Evolutionary conservation across 1,139 yeast genomes (phyloP), one percentile per base, ranked within the genome.

Genomic region (Scheffersomyces titani): DNA sequence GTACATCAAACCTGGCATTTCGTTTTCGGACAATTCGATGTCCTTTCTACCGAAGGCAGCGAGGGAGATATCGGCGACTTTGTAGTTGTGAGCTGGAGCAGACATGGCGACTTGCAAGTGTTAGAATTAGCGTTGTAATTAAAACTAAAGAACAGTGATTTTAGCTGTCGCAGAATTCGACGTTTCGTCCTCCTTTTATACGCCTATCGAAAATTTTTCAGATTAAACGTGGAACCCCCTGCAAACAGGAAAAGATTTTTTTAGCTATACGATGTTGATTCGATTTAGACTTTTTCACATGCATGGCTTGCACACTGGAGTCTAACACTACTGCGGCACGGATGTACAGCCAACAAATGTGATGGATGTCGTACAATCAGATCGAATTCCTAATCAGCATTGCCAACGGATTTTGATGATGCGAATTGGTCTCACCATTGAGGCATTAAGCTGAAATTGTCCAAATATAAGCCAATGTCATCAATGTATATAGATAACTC

Each of bases 11-110:
- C 99, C 99, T 70, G 99, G 99, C 99, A 96, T 96, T 83, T 94
- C 99, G 78, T 94, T 94, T 85, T 96, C 99, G 66, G 99, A 94
- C 77, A 94, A 88, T 82, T 94, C 98, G 74, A 94, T 94, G 83
- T 94, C 99, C 83, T 94, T 96, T 87, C 99, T 92, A 83, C 99
- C 99, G 80, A 94, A 94, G 74, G 99, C 99, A 74, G 99, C 99
- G 69, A 94, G 88, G 70, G 98, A 91, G 81, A 96, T 90, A 80
- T 94, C 99, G 73, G 99, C 97, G 77, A 94, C 97, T 82, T 96
- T 94, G 87, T 88, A 94, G 82, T 88, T 90, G 51, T 57, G 55
- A 49, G 63, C 61, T 55, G 63, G 63, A 51, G 63, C 61, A 55
- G 63, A 60, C 63, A 60, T 60, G 20, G 24, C 19, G 49, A 22